phyloP scores from a whole-genome alignment of 768 basidiomycete genomes.

The Kwoniella heveanensis region DNA sequence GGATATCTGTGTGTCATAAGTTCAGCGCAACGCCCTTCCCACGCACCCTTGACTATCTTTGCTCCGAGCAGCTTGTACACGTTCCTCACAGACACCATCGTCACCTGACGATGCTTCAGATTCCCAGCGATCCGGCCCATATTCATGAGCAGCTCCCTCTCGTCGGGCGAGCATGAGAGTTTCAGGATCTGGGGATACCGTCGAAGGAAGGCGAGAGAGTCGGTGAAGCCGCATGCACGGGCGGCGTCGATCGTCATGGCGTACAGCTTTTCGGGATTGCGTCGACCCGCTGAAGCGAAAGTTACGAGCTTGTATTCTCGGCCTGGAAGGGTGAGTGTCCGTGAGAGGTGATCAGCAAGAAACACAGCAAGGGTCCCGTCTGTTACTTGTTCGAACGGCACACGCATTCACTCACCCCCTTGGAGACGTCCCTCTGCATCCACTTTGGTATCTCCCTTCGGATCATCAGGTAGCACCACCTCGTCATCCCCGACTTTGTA shows the following conservation, averaged over 20 bases:
- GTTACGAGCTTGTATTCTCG: slow-evolving; percentile 86
- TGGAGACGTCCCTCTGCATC: slow-evolving; percentile 79
- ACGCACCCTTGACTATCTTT: slow-evolving; percentile 80
- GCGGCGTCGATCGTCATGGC: slow-evolving; percentile 98
- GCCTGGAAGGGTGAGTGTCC: slow-evolving; percentile 59
- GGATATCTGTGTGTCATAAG: too few relatives aligned
- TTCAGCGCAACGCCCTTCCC: too few relatives aligned
- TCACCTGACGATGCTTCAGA: slow-evolving; percentile 86
- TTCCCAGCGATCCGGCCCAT: slow-evolving; percentile 85
- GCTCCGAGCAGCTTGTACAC: slow-evolving; percentile 93
- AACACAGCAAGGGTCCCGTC: too few relatives aligned
- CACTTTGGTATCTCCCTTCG: slow-evolving; percentile 88
- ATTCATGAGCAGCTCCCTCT: slow-evolving; percentile 89
- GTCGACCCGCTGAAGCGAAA: slow-evolving; percentile 77
- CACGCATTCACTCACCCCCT: slow-evolving; percentile 65
- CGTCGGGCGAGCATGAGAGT: slow-evolving; percentile 80
- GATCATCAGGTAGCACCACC: slow-evolving; percentile 76
- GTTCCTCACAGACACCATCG: slow-evolving; percentile 87
- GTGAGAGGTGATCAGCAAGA: neutral
- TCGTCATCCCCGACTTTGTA: slow-evolving; percentile 87
- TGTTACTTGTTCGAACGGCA: too few relatives aligned
- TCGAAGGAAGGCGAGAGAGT: slow-evolving; percentile 97
- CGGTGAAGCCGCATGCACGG: slow-evolving; percentile 90
- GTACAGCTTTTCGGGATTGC: slow-evolving; percentile 77
- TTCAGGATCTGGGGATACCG: slow-evolving; percentile 88